Percentiles rank a stretch among this genome's conserved stretches.
These are phyloP conservation scores for Rhizopus arrhizus DNA, from an alignment of 371 early-diverging fungal species.

Conservation along the genomic window DNA sequence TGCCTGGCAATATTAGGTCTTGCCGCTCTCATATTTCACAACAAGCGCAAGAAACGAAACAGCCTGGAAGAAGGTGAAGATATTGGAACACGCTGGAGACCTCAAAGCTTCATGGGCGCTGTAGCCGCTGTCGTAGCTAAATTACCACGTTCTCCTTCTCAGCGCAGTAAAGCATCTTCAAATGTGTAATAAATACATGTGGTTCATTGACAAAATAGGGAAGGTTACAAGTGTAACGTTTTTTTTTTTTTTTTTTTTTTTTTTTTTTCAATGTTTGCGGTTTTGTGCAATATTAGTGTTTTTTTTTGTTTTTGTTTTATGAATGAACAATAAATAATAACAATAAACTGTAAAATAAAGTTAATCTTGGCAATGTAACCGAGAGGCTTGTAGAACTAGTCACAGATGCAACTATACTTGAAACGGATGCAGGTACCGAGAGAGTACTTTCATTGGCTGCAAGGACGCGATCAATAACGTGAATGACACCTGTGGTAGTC, in stretches of 20 bases:
- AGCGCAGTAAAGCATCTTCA: constrained; percentile 33
- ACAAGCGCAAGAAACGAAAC: constrained; percentile 18
- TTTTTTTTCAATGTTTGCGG: neutral
- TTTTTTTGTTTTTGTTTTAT: no score
- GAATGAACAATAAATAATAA: no score
- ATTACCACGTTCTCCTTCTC: constrained; percentile 51
- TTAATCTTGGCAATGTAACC: no score
- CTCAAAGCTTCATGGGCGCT: constrained; percentile 53
- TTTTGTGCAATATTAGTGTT: no score
- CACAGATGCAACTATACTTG: no score
- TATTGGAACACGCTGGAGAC: constrained; percentile 46
- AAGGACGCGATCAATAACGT: constrained; percentile 26
- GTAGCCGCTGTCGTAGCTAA: constrained; percentile 50
- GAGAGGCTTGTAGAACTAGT: no score
- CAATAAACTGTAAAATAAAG: no score
- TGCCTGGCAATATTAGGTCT: constrained; percentile 40
- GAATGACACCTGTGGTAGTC: constrained; percentile 26
- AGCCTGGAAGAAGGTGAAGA: neutral
- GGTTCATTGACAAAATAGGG: neutral
- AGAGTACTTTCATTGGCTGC: constrained; percentile 2
- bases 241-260: neutral
- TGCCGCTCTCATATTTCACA: constrained; percentile 35
- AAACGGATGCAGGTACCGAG: no score
- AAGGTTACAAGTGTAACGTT: neutral
- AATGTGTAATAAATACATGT: neutral